These are phyloP conservation scores for Pichia californica DNA, from an alignment of 805 yeast genomes.

Conservation along the genomic window DNA sequence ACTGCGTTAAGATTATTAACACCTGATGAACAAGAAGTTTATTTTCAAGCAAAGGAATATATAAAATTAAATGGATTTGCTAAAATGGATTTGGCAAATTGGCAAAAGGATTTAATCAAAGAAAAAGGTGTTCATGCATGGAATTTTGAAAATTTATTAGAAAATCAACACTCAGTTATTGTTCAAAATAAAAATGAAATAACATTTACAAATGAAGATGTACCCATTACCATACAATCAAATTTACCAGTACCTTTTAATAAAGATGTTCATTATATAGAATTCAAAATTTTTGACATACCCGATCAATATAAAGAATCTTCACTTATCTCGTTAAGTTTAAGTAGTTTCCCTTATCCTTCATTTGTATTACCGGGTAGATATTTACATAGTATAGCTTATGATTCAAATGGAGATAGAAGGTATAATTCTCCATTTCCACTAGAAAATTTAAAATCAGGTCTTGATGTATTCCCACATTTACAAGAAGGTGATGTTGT, in stretches of 20 bases:
- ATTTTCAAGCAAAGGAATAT: conserved; percentile 58
- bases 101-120: conserved; percentile 63
- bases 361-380: conserved; percentile 90
- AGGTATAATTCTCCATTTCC: conserved; percentile 74
- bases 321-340: conserved; percentile 64
- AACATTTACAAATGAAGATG: conserved; percentile 31
- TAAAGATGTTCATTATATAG: conserved; percentile 86
- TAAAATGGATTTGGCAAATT: conserved; percentile 31
- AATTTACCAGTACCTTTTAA: conserved; percentile 79
- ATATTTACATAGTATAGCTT: conserved; percentile 77
- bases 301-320: conserved; percentile 40
- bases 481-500: conserved; percentile 81
- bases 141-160: conserved; percentile 48
- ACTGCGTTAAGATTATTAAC: conserved; percentile 54
- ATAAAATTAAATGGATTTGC: conserved; percentile 35
- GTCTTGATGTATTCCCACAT: conserved; percentile 37
- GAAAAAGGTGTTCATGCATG: conserved; percentile 88
- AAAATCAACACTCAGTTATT: conserved; percentile 4
- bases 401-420: conserved; percentile 78
- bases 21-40: conserved; percentile 63
- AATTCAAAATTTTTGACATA: conserved; percentile 71
- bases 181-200: conserved; percentile 50
- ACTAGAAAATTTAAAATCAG: not conserved
- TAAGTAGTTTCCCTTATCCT: conserved; percentile 86
- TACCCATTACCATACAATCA: conserved; percentile 52